phyloP scores from a whole-genome alignment of 2,329 filamentous ascomycete genomes.

The Parastagonospora nodorum region DNA sequence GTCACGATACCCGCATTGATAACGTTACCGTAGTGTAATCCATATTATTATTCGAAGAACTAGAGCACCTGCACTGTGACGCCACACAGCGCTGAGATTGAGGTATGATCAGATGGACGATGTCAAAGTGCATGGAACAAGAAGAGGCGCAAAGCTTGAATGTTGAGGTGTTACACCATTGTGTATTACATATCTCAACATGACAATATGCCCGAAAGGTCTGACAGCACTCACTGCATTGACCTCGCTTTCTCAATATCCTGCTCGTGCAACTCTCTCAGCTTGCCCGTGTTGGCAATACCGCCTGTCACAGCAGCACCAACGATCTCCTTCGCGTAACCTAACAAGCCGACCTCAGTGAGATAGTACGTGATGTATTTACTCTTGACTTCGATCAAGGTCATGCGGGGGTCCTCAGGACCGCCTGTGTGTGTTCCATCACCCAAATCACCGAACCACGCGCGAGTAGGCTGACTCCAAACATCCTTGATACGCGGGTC shows the following conservation, averaged over 20 bases:
- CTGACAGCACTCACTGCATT: slow-evolving; percentile 18
- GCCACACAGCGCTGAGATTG: not conserved
- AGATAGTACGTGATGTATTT: slow-evolving; percentile 49
- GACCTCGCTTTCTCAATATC: slow-evolving; percentile 51
- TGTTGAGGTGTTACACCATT: too few relatives aligned
- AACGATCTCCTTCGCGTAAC: slow-evolving; percentile 49
- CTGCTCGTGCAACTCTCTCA: slow-evolving; percentile 55
- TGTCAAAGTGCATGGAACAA: not conserved
- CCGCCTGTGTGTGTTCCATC: slow-evolving; percentile 55
- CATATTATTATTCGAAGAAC: not conserved
- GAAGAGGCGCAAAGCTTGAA: not conserved
- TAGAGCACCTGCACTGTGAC: not conserved
- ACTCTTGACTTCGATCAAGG: slow-evolving; percentile 46
- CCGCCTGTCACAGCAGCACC: slow-evolving; percentile 45
- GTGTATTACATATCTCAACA: not conserved
- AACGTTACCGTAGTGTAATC: slow-evolving; percentile 6
- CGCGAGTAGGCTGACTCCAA: slow-evolving; percentile 46
- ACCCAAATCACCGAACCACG: slow-evolving; percentile 58
- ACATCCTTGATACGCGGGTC: slow-evolving; percentile 58
- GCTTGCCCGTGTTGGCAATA: slow-evolving; percentile 47
- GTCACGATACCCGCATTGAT: slow-evolving; percentile 25
- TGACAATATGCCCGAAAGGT: not conserved
- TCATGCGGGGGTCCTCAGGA: slow-evolving; percentile 55
- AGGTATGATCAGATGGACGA: slow-evolving; percentile 16
- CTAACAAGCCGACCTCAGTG: slow-evolving; percentile 40